Base-by-base conservation (phyloP, 2,329 filamentous ascomycete genomes). In the Stemphylium beticola region DNA sequence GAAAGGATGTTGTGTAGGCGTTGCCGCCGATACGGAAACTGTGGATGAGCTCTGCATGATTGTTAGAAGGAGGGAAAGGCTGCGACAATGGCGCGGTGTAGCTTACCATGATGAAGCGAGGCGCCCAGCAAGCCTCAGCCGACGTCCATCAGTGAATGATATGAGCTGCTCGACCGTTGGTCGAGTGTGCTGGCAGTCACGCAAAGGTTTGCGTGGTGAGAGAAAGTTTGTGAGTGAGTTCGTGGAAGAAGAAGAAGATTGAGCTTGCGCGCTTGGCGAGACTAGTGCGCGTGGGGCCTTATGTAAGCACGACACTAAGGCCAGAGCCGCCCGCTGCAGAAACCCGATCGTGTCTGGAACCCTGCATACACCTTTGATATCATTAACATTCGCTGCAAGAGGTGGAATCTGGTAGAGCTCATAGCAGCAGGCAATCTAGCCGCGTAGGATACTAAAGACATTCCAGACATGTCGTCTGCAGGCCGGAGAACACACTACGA, bases 11-110 rank as follows among this genome's bases (percentile, higher is more conserved):
- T 85, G 87, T 69, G 83, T 79, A 58, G 89, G 86, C 68, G 87
- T 90, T 49, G 89, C 82, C 49, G 88, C 89, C 57, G 90, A 91
- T 66, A 89, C 89, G 47, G 90, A 91, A 67, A 89, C 81, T 58
- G 83, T 83, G 58, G 89, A 87, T 67, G 90, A 92, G 75, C 77
- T 81, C 78, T 80, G 68, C 51, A 53, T 44, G 15, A 12, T 14
- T 26, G 45, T 55, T 41, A 56, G 55, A 42, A 15, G 39, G 57
- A 67, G 44, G 62, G 67, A 57, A 50, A 41, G 54, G 49, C 46
- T 41, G 58, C 44, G 55, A 55, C 49, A 37, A 53, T 18, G 48
- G 56, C 38, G 32, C 22, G 3, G 17, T 36, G 20, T 42, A 55
- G 61, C 68, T 53, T 64, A 76, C 74, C 73, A 76, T 76, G 60